Evolutionary conservation across 208 protist species (phyloP).

Genomic region (Jaenimonas drosophilae): DNA sequence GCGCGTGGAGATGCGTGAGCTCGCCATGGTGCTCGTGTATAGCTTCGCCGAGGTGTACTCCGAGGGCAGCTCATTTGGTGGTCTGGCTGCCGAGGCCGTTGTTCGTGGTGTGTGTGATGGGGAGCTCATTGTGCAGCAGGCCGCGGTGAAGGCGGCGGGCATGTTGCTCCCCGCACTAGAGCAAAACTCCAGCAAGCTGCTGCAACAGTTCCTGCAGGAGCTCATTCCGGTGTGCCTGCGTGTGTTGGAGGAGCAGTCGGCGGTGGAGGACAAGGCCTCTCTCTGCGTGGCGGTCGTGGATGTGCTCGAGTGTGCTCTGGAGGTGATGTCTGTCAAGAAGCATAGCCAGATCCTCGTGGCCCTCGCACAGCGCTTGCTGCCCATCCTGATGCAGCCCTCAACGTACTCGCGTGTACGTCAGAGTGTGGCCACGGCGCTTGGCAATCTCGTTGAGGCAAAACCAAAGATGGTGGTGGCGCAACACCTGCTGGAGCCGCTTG

Average conservation of each 20-base stretch:
- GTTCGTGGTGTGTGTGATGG: conserved; percentile 46
- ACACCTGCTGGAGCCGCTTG: conserved; percentile 37
- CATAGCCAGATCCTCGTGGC: conserved; percentile 18
- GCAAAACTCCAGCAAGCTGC: conserved; percentile 17
- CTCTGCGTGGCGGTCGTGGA: conserved; percentile 64
- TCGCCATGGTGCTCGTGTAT: conserved; percentile 79
- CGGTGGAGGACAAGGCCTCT: conserved; percentile 14
- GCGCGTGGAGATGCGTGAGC: conserved; percentile 62
- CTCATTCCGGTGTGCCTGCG: conserved; percentile 29
- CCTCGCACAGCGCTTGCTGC: conserved; percentile 20
- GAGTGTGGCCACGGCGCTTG: conserved; percentile 33
- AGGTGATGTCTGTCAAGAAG: conserved; percentile 39
- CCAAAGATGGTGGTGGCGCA: conserved; percentile 55
- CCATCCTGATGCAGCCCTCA: conserved; percentile 17
- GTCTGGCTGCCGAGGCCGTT: conserved; percentile 40
- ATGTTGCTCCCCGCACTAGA: conserved; percentile 41
- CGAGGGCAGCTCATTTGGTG: conserved; percentile 15
- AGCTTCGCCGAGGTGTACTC: conserved; percentile 60
- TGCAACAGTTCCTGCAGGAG: conserved; percentile 21
- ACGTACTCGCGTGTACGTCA: conserved; percentile 39
- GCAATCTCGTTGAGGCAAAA: conserved; percentile 32
- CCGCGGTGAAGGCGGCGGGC: conserved; percentile 49
- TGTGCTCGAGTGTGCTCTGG: conserved; percentile 45
- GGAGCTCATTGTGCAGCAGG: conserved; percentile 37
- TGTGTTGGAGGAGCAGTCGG: conserved; percentile 17